A percentile compares a stretch with the other conserved stretches of the same genome.
These are phyloP conservation scores for Coccinonectria pachysandricola DNA, from an alignment of 2,329 filamentous ascomycete species.

Conservation along the genomic window DNA sequence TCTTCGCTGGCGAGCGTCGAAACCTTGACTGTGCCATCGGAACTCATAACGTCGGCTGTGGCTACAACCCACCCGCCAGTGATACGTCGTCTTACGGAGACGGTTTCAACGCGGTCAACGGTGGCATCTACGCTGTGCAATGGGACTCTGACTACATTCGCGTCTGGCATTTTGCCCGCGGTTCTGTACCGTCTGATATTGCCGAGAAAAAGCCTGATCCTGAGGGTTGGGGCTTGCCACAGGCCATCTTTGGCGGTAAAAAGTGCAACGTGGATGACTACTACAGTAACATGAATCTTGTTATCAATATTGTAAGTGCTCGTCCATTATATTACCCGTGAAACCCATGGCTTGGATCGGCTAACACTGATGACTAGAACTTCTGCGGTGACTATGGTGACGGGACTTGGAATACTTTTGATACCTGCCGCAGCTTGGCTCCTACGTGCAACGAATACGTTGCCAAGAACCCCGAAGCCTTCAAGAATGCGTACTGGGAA, in stretches of 20 bases:
- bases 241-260: conserved; percentile 55
- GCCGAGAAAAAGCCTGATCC: conserved; percentile 49
- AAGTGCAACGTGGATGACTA: conserved; percentile 54
- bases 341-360: background rate
- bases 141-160: conserved; percentile 61
- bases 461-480: conserved; percentile 32
- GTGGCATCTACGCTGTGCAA: conserved; percentile 61
- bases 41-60: conserved; percentile 33
- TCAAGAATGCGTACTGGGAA: conserved; percentile 38
- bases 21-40: conserved; percentile 29
- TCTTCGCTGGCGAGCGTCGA: conserved; percentile 18
- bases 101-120: conserved; percentile 54
- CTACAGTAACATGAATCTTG: conserved; percentile 61
- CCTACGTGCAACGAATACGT: conserved; percentile 38
- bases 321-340: background rate
- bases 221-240: conserved; percentile 54
- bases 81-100: conserved; percentile 46
- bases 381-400: conserved; percentile 72
- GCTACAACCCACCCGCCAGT: conserved; percentile 28
- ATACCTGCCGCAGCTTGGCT: conserved; percentile 30
- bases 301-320: conserved; percentile 51
- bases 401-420: conserved; percentile 29
- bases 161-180: conserved; percentile 68
- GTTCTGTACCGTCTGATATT: conserved; percentile 55
- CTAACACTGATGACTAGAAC: conserved; percentile 29